Evolutionary conservation across 1,284 basidiomycete genomes (phyloP).

Genomic region (Cutaneotrichosporon spelunceum): DNA sequence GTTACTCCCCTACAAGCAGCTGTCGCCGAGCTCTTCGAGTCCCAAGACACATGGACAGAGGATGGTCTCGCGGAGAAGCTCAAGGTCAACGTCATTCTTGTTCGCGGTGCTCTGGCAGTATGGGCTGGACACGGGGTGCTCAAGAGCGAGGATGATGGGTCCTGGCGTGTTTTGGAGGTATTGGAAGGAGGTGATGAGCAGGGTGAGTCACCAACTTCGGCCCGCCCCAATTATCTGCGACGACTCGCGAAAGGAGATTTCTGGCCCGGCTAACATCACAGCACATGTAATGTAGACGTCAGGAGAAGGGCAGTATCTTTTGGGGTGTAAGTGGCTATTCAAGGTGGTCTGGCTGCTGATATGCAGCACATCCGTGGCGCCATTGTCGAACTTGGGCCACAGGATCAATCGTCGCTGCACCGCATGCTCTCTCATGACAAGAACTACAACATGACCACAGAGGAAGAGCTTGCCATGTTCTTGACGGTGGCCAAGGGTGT

Average conservation of each 20-base stretch:
- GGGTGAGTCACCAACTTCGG: conserved; percentile 8
- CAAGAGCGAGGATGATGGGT: conserved; percentile 15
- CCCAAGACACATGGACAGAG: conserved; percentile 56
- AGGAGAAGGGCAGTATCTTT: conserved; percentile 53
- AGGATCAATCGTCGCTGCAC: conserved; percentile 73
- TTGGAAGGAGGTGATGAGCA: conserved; percentile 33
- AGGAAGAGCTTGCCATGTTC: conserved; percentile 70
- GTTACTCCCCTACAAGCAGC: conserved; percentile 84
- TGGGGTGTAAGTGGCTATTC: conserved; percentile 62
- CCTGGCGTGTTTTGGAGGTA: conserved; percentile 17
- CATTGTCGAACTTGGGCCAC: conserved; percentile 72
- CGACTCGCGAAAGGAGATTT: neutral
- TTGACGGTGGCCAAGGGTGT: conserved; percentile 74
- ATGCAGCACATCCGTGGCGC: conserved; percentile 56
- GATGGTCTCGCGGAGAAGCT: conserved; percentile 63
- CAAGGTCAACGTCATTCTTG: conserved; percentile 62
- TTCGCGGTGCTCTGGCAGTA: conserved; percentile 70
- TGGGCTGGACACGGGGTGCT: conserved; percentile 82
- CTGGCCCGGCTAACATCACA: neutral
- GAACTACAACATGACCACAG: conserved; percentile 68
- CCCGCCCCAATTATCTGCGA: neutral
- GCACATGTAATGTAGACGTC: neutral
- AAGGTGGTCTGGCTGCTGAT: neutral
- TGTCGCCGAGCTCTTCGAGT: conserved; percentile 78
- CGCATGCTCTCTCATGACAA: conserved; percentile 73